Evolutionary conservation across 169 alveolate genomes (phyloP), one percentile per base, ranked within the genome.

Genomic region (Condylostoma magnum): DNA sequence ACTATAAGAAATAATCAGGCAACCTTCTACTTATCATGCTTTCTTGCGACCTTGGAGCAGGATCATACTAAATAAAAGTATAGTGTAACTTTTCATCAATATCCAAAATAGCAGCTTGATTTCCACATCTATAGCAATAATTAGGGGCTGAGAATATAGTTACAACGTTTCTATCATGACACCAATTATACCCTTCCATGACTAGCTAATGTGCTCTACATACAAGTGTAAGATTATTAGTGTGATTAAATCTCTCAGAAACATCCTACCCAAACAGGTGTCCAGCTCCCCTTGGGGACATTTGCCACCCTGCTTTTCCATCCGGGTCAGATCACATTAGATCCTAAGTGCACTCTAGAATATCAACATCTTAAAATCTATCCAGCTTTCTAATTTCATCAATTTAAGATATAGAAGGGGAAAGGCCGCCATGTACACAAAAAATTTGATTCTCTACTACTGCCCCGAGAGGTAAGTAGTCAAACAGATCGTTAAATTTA

Each of bases 321-420:
- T 95, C 99, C 27, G 99, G 99, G 68, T 97, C 99, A 25, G 97
- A 89, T 99, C 99, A 98, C 76, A 98, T 76, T 66, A 98, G 90
- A 82, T 98, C 99, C 69, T 99, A 96, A 98, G 97, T 97, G 0
- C 99, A 96, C 3, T 99, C 99, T 65, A 96, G 99, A 80, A 95
- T 99, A 0, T 99, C 99, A 1, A 97, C 98, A 79, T 96, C 99
- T 31, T 83, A 80, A 18, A 74, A 79, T 0, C 95, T 76, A 37
- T 80, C 80, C n/a, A 94, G 76, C 43, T 90, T 73, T 60, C 96
- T 83, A 0, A 98, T 94, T 37, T 97, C 97, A 69, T 97, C 99
- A 36, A 98, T 80, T 5, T 97, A 86, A 37, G 88, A 89, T 46
- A 97, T 86, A 25, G 93, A 88, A 6, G 99, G 99, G 12, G 99